Percentiles rank a stretch among this genome's conserved stretches.
Conservation (phyloP, 73 alveolate species). For the Stentor roeselii region DNA sequence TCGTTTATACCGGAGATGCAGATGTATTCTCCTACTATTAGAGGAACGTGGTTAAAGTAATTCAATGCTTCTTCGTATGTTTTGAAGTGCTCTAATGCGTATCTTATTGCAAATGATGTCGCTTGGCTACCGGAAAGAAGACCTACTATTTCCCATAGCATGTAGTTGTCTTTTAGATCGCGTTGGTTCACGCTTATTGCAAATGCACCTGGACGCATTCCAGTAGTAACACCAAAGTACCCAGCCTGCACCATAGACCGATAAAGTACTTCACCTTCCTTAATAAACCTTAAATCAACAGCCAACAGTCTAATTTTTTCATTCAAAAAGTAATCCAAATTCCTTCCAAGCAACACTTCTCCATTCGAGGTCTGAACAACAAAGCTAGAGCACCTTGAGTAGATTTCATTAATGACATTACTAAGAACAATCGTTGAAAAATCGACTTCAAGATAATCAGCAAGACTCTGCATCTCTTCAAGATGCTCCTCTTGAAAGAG, state of each 20-base stretch:
- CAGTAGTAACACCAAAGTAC: constrained; percentile 53
- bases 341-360: constrained; percentile 33
- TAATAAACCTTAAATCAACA: constrained; percentile 32
- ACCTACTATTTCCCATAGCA: constrained; percentile 28
- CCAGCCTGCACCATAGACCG: constrained; percentile 55
- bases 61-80: constrained; percentile 41
- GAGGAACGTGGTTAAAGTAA: constrained; percentile 16
- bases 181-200: constrained; percentile 50
- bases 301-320: constrained; percentile 22
- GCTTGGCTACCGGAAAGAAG: constrained; percentile 33
- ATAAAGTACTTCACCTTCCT: constrained; percentile 28
- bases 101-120: constrained; percentile 31
- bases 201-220: constrained; percentile 37
- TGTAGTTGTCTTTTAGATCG: constrained; percentile 17
- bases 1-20: constrained; percentile 51
- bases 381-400: constrained; percentile 46
- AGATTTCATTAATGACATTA: constrained; percentile 42
- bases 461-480: constrained; percentile 29
- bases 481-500: neutral
- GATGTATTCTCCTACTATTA: constrained; percentile 47
- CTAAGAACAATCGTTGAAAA: constrained; percentile 29
- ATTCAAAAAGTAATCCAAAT: constrained; percentile 44
- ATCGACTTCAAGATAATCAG: constrained; percentile 30
- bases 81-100: neutral
- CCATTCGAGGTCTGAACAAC: constrained; percentile 36